Evolutionary conservation across 352 stramenopile species (phyloP), one percentile per base, ranked within the genome.

Genomic region (Thalassiosira ordinaria): DNA sequence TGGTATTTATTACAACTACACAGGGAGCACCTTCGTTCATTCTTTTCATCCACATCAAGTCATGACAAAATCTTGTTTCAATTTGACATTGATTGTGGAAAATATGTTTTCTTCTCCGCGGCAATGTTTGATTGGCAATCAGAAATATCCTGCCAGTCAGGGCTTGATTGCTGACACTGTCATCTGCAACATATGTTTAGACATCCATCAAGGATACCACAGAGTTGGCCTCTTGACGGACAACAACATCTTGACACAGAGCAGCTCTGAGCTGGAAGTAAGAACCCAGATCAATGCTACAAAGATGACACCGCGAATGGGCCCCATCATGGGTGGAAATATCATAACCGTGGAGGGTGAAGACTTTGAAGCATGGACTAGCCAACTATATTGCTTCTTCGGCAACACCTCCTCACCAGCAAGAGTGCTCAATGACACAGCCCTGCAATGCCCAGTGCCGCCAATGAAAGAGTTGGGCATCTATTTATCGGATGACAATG

Each of bases 1-100:
- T 26, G 59, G 57, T 51, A 1, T 62, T 14, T 69, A 61, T 22
- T 69, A 49, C 44, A 8, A 61, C 26, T 77, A 69, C 26, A 61
- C 56, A 46, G 39, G 44, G 35, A 69, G 26, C 27, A 18, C 56
- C 14, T 69, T 61, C 22, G 53, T 77, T 51, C 26, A 55, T 56
- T 55, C 49, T 20, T 64, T 74, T 35, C 16, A 53, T 46, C 65
- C 65, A 14, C 1, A 13, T 35, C 49, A 65, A 29, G 35, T 57
- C 1, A 66, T 56, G 20, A 35, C 65, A 59, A 66, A 44, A n/a
- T 56, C 65, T 39, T 74, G 65, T 24, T 74, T 74, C 37, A 55
- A 66, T 39, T 37, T 74, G 2, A 74, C 65, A 7, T 57, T 74
- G 18, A 11, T 41, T n/a, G n/a, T 66, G 18, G 65, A 66, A 18